A percentile compares a stretch with the other conserved stretches of the same genome.
Evolutionary conservation across 208 protist genomes (phyloP).

Genomic region (Kentomonas sorsogonicus): DNA sequence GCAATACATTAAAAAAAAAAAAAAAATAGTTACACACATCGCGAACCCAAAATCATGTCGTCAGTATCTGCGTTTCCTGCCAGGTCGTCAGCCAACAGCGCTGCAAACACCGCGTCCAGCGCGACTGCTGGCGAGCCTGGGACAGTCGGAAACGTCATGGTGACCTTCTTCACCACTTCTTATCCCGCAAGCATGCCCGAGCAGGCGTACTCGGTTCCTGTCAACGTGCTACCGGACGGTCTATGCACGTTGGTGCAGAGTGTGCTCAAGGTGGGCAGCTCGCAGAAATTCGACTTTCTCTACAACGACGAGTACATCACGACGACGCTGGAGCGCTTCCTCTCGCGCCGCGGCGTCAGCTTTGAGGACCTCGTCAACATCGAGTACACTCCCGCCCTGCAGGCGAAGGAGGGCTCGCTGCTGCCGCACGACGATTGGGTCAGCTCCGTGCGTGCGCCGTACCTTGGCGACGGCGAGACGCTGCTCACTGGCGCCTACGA

Average conservation of each 20-base stretch:
- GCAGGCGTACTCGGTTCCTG: constrained; percentile 65
- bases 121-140: constrained; percentile 10
- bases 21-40: background rate
- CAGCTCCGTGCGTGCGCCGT: constrained; percentile 61
- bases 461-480: constrained; percentile 40
- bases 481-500: constrained; percentile 79
- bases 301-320: constrained; percentile 78
- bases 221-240: constrained; percentile 57
- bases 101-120: background rate
- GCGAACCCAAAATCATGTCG: no score
- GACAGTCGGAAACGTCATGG: constrained; percentile 61
- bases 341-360: constrained; percentile 58
- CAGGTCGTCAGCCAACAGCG: no score
- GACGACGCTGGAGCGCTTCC: constrained; percentile 67
- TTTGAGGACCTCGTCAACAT: constrained; percentile 75
- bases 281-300: constrained; percentile 70
- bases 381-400: constrained; percentile 80
- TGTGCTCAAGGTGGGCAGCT: constrained; percentile 35
- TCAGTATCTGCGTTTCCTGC: no score
- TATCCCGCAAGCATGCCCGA: constrained; percentile 67
- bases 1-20: background rate
- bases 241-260: constrained; percentile 64
- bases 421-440: constrained; percentile 88
- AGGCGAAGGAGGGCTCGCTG: constrained; percentile 70
- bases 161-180: constrained; percentile 77